A percentile compares a stretch with the other conserved stretches of the same genome.
These are phyloP conservation scores for Hymenoscyphus infarciens DNA, from an alignment of 2,329 filamentous ascomycete genomes.

Conservation along the genomic window DNA sequence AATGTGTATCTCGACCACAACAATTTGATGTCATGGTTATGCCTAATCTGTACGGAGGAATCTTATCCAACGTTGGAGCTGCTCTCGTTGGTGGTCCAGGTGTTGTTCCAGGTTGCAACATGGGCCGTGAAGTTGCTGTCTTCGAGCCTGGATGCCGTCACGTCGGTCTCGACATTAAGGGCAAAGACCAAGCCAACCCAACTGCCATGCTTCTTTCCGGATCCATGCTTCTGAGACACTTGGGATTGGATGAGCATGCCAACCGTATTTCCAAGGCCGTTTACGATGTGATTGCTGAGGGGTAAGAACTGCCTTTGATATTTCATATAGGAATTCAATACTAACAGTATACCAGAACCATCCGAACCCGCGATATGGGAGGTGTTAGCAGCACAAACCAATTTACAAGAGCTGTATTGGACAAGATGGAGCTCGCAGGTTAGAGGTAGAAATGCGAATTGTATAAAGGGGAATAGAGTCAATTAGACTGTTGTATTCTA, in stretches of 20 bases:
- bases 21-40: slow-evolving; percentile 99
- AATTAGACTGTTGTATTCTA: slow-evolving; percentile 5
- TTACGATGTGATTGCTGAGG: slow-evolving; percentile 78
- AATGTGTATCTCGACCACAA: slow-evolving; percentile 92
- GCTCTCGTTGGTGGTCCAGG: slow-evolving; percentile 95
- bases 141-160: slow-evolving; percentile 99
- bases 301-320: slow-evolving; percentile 51
- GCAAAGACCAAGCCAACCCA: slow-evolving; percentile 98
- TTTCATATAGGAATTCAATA: slow-evolving; percentile 31
- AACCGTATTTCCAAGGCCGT: slow-evolving; percentile 93
- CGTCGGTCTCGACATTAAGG: slow-evolving; percentile 98
- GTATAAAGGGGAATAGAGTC: slow-evolving; percentile 4
- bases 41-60: slow-evolving; percentile 98
- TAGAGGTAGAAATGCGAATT: slow-evolving; percentile 25
- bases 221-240: slow-evolving; percentile 94
- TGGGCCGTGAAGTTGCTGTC: slow-evolving; percentile 96
- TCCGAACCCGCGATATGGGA: slow-evolving; percentile 94
- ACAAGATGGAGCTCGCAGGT: slow-evolving; percentile 75
- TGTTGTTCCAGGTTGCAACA: slow-evolving; percentile 98
- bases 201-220: slow-evolving; percentile 92
- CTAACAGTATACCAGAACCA: slow-evolving; percentile 53
- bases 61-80: slow-evolving; percentile 97
- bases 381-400: slow-evolving; percentile 85
- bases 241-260: slow-evolving; percentile 95
- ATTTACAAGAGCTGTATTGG: slow-evolving; percentile 90